Base-by-base conservation (phyloP, 768 basidiomycete species). In the Leccinum arenicola region DNA sequence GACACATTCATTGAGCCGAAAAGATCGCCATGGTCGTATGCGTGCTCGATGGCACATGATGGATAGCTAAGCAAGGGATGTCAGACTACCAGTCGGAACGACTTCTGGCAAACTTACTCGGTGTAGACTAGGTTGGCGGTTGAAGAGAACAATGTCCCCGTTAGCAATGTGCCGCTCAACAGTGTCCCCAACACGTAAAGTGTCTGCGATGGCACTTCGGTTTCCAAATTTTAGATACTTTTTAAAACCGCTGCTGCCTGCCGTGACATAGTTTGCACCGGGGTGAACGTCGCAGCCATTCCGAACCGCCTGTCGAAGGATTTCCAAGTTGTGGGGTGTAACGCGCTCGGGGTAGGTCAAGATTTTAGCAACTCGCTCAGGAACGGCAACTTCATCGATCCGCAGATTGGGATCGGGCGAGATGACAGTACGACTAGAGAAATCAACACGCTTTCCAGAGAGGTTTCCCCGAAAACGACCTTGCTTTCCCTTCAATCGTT, bases 11-110 rank as follows among this genome's bases (percentile, higher is more conserved):
- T 99, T 99, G 57, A 99, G 76, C 33, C 97, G 84, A 78, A 99
- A 98, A 1, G 97, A 91, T 63, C 96, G 80, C 97, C 97, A 99
- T 23, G 97, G 97, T 31, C 97, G 82, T 56, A 99, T 84, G 81
- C 96, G 96, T 59, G 91, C 95, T 60, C 95, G 81, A 76, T 99
- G 97, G 70, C 95, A 97, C 94, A 99, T 98, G 72, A 99, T 98
- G 6, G 97, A 98, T 17, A 99, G 80, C 89, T 93, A 56, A 36
- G 2, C n/a, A 49, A 23, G 35, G 15, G 60, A 63, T 33, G 60
- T 61, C 48, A 59, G 53, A 48, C 3, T 19, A 50, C 6, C 21
- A 61, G 6, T 50, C 3, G 2, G 5, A 59, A 21, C 23, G 15
- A 59, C 8, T 38, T 25, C 40, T 17, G 47, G 33, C 0, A 3